Percentiles rank a stretch among this genome's conserved stretches.
Evolutionary conservation across 164 flowering plant genomes (phyloP).

Genomic region (Akebia trifoliata): DNA sequence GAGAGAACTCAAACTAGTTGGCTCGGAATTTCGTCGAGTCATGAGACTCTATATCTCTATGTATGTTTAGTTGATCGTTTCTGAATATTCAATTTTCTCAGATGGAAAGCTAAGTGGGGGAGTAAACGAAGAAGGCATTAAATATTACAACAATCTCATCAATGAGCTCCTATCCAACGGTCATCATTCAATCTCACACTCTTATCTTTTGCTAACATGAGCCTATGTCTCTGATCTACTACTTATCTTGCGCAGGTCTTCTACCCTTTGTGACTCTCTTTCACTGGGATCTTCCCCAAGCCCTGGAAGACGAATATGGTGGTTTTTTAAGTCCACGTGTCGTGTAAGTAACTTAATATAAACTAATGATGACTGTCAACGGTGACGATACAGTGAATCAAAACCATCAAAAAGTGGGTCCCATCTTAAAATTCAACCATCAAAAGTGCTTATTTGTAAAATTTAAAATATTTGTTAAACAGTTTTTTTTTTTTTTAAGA

Average conservation of each 20-base stretch:
- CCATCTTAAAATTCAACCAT: too few species aligned
- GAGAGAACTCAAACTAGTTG: too few species aligned
- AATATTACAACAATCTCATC: conserved; percentile 60
- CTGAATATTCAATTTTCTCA: too few species aligned
- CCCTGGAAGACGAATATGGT: conserved; percentile 48
- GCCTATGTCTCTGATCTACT: neutral
- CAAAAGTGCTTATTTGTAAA: too few species aligned
- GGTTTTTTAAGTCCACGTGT: conserved; percentile 42
- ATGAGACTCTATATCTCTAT: too few species aligned
- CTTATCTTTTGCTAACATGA: neutral
- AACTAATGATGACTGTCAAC: too few species aligned
- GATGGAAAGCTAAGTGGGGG: conserved; percentile 43
- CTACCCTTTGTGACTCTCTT: conserved; percentile 57
- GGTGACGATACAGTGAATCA: too few species aligned
- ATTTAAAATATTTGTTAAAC: too few species aligned
- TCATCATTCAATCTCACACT: conserved; percentile 6
- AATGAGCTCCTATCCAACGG: conserved; percentile 47
- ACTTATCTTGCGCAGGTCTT: conserved; percentile 28
- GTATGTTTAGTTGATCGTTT: too few species aligned
- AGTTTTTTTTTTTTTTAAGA: too few species aligned
- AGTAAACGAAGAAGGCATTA: conserved; percentile 46
- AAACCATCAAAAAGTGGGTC: too few species aligned
- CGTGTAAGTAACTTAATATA: conserved; percentile 44
- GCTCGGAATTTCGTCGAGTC: too few species aligned
- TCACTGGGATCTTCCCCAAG: conserved; percentile 68